Conservation (phyloP, 2,329 filamentous ascomycete species). For the Neopestalotiopsis rosae region DNA sequence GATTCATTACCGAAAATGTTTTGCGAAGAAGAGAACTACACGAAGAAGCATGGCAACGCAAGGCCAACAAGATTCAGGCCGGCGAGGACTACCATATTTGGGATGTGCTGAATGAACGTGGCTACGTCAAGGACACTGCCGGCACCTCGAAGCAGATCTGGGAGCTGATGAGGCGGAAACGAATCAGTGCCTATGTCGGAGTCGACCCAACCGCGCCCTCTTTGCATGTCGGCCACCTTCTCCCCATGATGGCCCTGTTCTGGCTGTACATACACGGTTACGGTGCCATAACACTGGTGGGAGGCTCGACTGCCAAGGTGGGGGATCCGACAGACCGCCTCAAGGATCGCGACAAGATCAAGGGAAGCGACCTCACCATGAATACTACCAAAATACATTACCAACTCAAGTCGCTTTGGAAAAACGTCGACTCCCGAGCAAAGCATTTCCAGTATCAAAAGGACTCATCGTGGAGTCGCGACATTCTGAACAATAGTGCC, state of each 20-base stretch:
- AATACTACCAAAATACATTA: constrained; percentile 73
- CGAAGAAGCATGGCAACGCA: constrained; percentile 51
- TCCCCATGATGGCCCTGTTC: constrained; percentile 83
- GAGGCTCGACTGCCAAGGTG: constrained; percentile 77
- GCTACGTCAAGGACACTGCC: constrained; percentile 75
- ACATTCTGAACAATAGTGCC: constrained; percentile 78
- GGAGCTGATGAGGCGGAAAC: constrained; percentile 66
- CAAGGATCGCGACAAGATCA: constrained; percentile 61
- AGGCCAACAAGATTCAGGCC: constrained; percentile 51
- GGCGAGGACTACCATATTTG: constrained; percentile 62
- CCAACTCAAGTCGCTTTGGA: constrained; percentile 76
- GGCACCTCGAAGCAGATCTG: constrained; percentile 63
- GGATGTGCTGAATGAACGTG: constrained; percentile 72
- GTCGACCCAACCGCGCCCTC: constrained; percentile 83
- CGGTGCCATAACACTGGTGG: constrained; percentile 69
- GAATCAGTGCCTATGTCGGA: constrained; percentile 78
- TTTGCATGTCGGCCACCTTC: constrained; percentile 79
- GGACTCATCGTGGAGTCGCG: constrained; percentile 69
- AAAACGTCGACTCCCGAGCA: constrained; percentile 71
- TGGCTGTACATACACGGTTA: constrained; percentile 84
- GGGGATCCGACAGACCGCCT: constrained; percentile 79
- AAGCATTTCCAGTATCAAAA: constrained; percentile 67
- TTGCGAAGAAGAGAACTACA: constrained; percentile 49
- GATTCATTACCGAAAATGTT: constrained; percentile 47
- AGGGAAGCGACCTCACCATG: constrained; percentile 57